Base-by-base conservation (phyloP, 768 basidiomycete species). In the Suillus clintonianus region DNA sequence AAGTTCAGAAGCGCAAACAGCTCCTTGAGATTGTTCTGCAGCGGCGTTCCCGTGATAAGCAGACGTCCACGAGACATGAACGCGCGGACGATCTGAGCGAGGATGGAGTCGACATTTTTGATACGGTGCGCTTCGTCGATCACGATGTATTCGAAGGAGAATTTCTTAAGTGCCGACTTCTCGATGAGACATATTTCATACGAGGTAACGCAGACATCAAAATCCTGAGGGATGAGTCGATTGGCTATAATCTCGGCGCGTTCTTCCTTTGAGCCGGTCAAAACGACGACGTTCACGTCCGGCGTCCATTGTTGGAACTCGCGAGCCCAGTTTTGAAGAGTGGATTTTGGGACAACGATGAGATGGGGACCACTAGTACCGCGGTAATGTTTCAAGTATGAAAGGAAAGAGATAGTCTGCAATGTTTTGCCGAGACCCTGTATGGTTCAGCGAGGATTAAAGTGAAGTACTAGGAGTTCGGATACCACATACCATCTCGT, bases 41-140 rank as follows among this genome's bases (percentile, higher is more conserved):
- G 80, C 1, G 97, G 97, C 5, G 97, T 99, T 19, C 96, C 97
- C 3, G 97, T 99, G 69, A 99, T 99, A 60, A 99, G 83, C 62
- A 99, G 79, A 47, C 97, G 83, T 0, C 95, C 96, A 36, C 96
- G 86, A 48, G 91, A 92, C 70, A 86, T 85, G 78, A 98, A 99
- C 3, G 91, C 81, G 56, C 97, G 87, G 55, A 99, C 94, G 71
- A 99, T 98, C 77, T 97, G 94, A 17, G 90, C 89, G 17, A 99
- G 85, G 70, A 99, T 90, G 14, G 94, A 97, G 75, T 98, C 94
- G 68, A 97, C 95, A 74, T 99, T 99, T 81, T 99, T 99, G 85
- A 99, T 99, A 27, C 97, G 91, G 72, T 99, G 97, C 1, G 97
- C 97, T 78, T 99, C 97, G 78, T 99, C 97, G 71, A 99, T 99